These are phyloP conservation scores for Crotalaria pallida DNA, from an alignment of 306 rosid species.

Conservation along the genomic window DNA sequence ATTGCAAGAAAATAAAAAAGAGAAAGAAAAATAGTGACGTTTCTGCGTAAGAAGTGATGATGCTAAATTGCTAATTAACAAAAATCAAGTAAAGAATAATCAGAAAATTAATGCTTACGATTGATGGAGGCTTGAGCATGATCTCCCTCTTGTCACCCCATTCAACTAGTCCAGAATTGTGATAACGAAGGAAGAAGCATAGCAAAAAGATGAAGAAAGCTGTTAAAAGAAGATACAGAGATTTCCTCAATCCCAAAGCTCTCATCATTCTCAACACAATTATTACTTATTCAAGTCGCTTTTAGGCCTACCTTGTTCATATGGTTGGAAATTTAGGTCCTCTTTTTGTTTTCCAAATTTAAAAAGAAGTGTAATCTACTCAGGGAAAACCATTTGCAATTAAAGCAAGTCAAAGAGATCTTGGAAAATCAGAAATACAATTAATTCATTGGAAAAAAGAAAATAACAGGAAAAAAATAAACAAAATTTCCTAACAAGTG, in stretches of 20 bases:
- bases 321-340: not conserved
- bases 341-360: not conserved
- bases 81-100: not conserved
- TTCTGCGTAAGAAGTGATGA: not conserved
- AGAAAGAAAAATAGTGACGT: not conserved
- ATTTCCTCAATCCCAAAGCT: constrained; percentile 1
- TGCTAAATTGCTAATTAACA: not conserved
- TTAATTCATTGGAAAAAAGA: not conserved
- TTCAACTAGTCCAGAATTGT: not conserved
- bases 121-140: not conserved
- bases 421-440: no score
- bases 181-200: constrained; percentile 14
- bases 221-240: not conserved
- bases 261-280: constrained; percentile 7
- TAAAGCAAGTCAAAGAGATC: not conserved
- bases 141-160: not conserved
- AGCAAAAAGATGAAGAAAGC: constrained; percentile 21
- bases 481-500: no score
- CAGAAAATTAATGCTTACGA: constrained; percentile 2
- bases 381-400: not conserved
- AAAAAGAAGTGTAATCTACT: not conserved
- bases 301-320: not conserved
- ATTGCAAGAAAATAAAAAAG: not conserved
- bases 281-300: not conserved
- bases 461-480: not conserved